These are phyloP conservation scores for Globisporangium polare DNA, from an alignment of 352 stramenopile genomes.

Conservation along the genomic window DNA sequence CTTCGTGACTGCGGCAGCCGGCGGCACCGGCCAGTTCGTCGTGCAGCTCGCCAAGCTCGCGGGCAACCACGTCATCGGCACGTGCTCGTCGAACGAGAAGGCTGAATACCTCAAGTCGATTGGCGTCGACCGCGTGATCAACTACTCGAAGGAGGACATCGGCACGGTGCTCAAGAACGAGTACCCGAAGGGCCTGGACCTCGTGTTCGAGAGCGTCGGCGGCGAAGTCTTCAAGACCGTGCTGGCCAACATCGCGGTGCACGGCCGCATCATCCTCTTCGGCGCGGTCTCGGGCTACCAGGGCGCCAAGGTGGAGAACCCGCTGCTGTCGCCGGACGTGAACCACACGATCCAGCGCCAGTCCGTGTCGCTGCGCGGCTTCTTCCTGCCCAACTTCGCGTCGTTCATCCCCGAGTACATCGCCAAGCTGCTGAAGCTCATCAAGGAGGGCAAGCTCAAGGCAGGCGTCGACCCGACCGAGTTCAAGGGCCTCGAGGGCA, in stretches of 20 bases:
- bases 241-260: slow-evolving; percentile 25
- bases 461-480: slow-evolving; percentile 27
- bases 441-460: slow-evolving; percentile 41
- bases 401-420: slow-evolving; percentile 34
- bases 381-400: slow-evolving; percentile 30
- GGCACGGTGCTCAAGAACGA: slow-evolving; percentile 38
- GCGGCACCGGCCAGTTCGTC: slow-evolving; percentile 63
- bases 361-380: slow-evolving; percentile 31
- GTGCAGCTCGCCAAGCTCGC: slow-evolving; percentile 72
- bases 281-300: slow-evolving; percentile 38
- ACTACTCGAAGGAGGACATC: slow-evolving; percentile 66
- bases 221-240: slow-evolving; percentile 35
- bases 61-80: slow-evolving; percentile 62
- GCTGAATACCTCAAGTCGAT: slow-evolving; percentile 53
- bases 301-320: slow-evolving; percentile 23
- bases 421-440: slow-evolving; percentile 31
- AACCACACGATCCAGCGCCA: slow-evolving; percentile 12
- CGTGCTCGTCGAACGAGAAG: slow-evolving; percentile 68
- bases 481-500: slow-evolving; percentile 45
- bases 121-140: slow-evolving; percentile 56
- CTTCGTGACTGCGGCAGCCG: slow-evolving; percentile 36
- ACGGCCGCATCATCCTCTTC: slow-evolving; percentile 40
- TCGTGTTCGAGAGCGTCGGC: slow-evolving; percentile 45
- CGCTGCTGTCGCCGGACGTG: slow-evolving; percentile 8
- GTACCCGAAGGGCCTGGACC: slow-evolving; percentile 36